Evolutionary conservation across 768 basidiomycete species (phyloP).

Genomic region (Russula brevipes): DNA sequence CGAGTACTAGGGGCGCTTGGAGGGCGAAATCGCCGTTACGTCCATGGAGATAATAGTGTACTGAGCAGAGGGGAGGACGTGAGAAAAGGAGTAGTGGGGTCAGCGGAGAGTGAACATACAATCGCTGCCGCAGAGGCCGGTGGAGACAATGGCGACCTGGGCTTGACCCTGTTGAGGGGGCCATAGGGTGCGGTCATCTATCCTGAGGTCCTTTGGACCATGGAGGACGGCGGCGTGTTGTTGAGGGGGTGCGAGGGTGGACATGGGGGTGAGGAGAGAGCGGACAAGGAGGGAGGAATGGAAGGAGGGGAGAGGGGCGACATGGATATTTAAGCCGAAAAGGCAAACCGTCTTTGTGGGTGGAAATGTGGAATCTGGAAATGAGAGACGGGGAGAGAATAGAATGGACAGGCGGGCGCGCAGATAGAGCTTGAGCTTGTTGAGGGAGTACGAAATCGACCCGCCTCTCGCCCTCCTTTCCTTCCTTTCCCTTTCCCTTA

Average conservation of each 20-base stretch:
- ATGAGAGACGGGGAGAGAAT: slow-evolving; percentile 1
- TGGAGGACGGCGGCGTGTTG: slow-evolving; percentile 77
- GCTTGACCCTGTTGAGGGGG: slow-evolving; percentile 68
- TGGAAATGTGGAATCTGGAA: slow-evolving; percentile 9
- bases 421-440: slow-evolving; percentile 1
- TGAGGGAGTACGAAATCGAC: no score
- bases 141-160: slow-evolving; percentile 74
- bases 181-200: slow-evolving; percentile 69
- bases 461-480: not conserved
- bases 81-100: not conserved
- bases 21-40: slow-evolving; percentile 91
- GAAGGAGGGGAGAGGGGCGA: slow-evolving; percentile 20
- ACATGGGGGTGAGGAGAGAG: slow-evolving; percentile 33
- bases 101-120: slow-evolving; percentile 40
- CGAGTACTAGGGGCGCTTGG: slow-evolving; percentile 81
- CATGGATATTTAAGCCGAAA: slow-evolving; percentile 27
- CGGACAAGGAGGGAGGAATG: slow-evolving; percentile 26
- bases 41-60: slow-evolving; percentile 87
- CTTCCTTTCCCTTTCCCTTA: not conserved
- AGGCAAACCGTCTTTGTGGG: slow-evolving; percentile 34
- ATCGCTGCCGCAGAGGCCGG: slow-evolving; percentile 89
- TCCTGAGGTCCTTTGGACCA: slow-evolving; percentile 74
- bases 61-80: slow-evolving; percentile 36
- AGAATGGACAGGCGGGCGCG: slow-evolving; percentile 8
- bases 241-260: slow-evolving; percentile 45